Evolutionary conservation across 805 yeast genomes (phyloP), one percentile per base, ranked within the genome.

Genomic region (Candida namnaoensis): DNA sequence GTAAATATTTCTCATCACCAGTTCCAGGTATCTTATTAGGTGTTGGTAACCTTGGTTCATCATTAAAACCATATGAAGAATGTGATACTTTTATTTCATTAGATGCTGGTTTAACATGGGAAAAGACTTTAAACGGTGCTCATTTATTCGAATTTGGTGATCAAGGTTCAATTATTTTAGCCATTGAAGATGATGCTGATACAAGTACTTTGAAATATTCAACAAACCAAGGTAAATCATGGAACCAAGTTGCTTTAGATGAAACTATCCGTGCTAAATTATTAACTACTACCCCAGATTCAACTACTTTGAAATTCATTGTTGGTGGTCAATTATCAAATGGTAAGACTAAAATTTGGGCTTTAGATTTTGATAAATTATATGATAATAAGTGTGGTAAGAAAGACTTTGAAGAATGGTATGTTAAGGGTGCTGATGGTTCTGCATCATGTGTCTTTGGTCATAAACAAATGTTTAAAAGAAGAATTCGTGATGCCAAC

Each of bases 51-150:
- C 53, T 59, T 6, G 70, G 70, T 7, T 35, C 44, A 19, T 44
- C 43, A 5, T 39, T 49, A 28, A 41, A 39, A 32, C 41, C 53
- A 1, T 57, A 55, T 37, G 59, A 51, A 4, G 51, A 59, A 13
- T 54, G 67, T 35, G 62, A 63, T 39, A 77, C 93, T 1, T 88
- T 67, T 55, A 55, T 85, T 7, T 82, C 95, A 0, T 64, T 82
- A 43, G 88, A 87, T 62, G 88, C 86, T 25, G 95, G 96, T 26
- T 53, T 68, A n/a, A 64, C 82, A 0, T 87, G 95, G 95, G 59
- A 61, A 26, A 56, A 65, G 42, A 73, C 78, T 1, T 50, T 77
- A 12, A 74, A 76, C 25, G 71, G 68, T 36, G 74, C 85, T 3
- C 66, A 75, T 34, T 45, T 68, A 4, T 76, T 74, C 46, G 69